A percentile compares a stretch with the other conserved stretches of the same genome.
Evolutionary conservation across 2,329 filamentous ascomycete species (phyloP).

Genomic region (Diaporthe batatas): DNA sequence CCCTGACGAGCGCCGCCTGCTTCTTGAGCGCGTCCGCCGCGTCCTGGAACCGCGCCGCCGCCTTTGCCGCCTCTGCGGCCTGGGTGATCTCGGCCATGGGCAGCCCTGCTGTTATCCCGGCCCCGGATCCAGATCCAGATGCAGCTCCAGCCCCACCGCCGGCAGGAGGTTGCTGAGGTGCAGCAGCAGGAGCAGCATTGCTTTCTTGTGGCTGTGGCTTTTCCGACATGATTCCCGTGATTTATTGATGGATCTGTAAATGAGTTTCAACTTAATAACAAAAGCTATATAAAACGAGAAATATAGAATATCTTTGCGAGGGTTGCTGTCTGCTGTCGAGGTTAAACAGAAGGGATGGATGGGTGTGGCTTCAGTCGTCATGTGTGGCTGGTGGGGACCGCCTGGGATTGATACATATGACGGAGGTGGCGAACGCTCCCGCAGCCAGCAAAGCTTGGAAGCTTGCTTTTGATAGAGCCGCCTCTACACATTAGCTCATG

Average conservation of each 20-base stretch:
- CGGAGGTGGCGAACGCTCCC: slow-evolving; percentile 34
- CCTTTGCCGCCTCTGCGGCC: slow-evolving; percentile 38
- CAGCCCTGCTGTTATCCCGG: not conserved
- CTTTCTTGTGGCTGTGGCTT: slow-evolving; percentile 29
- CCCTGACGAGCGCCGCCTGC: slow-evolving; percentile 34
- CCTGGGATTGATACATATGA: slow-evolving; percentile 26
- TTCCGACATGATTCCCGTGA: slow-evolving; percentile 12
- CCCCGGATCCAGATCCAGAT: not conserved
- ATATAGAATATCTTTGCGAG: not conserved
- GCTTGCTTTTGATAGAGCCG: slow-evolving; percentile 9
- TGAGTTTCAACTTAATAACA: not conserved
- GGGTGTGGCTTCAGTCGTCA: slow-evolving; percentile 1
- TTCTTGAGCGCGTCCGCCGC: slow-evolving; percentile 41
- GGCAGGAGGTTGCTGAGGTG: not conserved
- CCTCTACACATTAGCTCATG: slow-evolving; percentile 14
- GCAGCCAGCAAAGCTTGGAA: slow-evolving; percentile 16
- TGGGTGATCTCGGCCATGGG: slow-evolving; percentile 32
- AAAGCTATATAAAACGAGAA: not conserved
- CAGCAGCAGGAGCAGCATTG: slow-evolving; percentile 20
- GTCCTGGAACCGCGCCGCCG: slow-evolving; percentile 39
- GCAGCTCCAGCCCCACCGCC: not conserved
- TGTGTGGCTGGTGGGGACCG: slow-evolving; percentile 34
- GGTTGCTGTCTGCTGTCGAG: not conserved
- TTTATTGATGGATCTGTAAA: too few species aligned
- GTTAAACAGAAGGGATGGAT: not conserved